Percentiles rank a stretch among this genome's conserved stretches.
phyloP scores from a whole-genome alignment of 179 eudicot genomes.

The Drosera spatulata region DNA sequence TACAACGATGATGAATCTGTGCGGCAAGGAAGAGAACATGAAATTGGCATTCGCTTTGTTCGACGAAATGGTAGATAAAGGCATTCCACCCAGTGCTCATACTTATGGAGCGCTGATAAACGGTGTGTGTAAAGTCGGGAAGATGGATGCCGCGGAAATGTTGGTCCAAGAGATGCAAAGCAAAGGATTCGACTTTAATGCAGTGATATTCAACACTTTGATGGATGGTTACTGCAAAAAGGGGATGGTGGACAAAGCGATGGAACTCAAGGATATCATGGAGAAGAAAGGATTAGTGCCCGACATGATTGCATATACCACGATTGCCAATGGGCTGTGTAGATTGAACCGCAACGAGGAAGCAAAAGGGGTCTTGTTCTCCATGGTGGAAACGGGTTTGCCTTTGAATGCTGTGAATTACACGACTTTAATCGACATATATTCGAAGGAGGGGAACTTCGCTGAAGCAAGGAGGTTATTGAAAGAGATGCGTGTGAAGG shows the following conservation, averaged over 20 bases:
- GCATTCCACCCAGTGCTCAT: constrained; percentile 50
- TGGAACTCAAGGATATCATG: constrained; percentile 42
- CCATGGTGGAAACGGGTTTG: constrained; percentile 65
- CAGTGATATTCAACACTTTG: constrained; percentile 53
- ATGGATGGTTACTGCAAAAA: constrained; percentile 64
- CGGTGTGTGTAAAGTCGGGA: constrained; percentile 67
- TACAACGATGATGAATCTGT: constrained; percentile 46
- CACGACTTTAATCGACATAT: constrained; percentile 54
- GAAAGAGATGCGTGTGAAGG: constrained; percentile 49
- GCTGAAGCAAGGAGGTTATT: constrained; percentile 57
- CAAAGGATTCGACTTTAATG: constrained; percentile 51
- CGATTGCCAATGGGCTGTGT: constrained; percentile 54
- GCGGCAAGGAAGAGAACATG: constrained; percentile 38
- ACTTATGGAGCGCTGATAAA: constrained; percentile 63
- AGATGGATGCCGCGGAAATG: constrained; percentile 55
- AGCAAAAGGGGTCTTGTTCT: constrained; percentile 48
- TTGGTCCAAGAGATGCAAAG: constrained; percentile 70
- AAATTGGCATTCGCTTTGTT: constrained; percentile 57
- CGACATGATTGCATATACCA: constrained; percentile 45
- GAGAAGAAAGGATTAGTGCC: constrained; percentile 58
- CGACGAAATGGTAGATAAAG: constrained; percentile 60
- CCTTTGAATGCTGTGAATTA: constrained; percentile 42
- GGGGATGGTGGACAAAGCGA: constrained; percentile 59
- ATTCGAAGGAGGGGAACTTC: constrained; percentile 66
- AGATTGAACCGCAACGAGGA: constrained; percentile 57